Conservation (phyloP, 2,329 filamentous ascomycete genomes). For the Penicillium concentricum region DNA sequence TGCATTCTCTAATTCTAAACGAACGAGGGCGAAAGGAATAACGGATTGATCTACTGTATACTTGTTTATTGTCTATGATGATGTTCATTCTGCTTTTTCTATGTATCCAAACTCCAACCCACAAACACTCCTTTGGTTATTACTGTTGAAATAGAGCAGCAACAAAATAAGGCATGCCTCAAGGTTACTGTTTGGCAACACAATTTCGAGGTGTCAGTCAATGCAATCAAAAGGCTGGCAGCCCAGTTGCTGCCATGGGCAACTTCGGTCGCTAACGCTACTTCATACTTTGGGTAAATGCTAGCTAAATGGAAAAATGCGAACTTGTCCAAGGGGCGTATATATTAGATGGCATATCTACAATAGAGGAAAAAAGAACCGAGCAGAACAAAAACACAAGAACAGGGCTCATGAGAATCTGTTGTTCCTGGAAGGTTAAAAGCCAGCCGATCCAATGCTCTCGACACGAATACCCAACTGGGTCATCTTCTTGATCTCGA, state of each 20-base stretch:
- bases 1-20: not conserved
- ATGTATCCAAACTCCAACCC: too few relatives aligned
- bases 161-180: too few relatives aligned
- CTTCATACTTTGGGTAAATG: not conserved
- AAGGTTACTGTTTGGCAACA: too few relatives aligned
- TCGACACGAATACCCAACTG: conserved; percentile 16
- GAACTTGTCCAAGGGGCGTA: too few relatives aligned
- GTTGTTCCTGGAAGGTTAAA: not conserved
- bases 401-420: not conserved
- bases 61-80: too few relatives aligned
- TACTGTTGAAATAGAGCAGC: too few relatives aligned
- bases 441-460: conserved; percentile 16
- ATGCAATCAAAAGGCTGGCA: too few relatives aligned
- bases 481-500: conserved; percentile 14
- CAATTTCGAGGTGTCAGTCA: too few relatives aligned
- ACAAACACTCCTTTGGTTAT: too few relatives aligned
- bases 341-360: not conserved
- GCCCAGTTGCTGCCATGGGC: too few relatives aligned
- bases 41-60: not conserved
- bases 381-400: not conserved
- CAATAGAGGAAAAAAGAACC: not conserved
- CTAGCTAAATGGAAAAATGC: not conserved
- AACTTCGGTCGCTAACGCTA: too few relatives aligned
- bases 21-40: not conserved
- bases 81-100: too few relatives aligned